Percentiles rank a stretch among this genome's conserved stretches.
These are phyloP conservation scores for Xylaria digitata DNA, from an alignment of 2,329 filamentous ascomycete species.

Conservation along the genomic window DNA sequence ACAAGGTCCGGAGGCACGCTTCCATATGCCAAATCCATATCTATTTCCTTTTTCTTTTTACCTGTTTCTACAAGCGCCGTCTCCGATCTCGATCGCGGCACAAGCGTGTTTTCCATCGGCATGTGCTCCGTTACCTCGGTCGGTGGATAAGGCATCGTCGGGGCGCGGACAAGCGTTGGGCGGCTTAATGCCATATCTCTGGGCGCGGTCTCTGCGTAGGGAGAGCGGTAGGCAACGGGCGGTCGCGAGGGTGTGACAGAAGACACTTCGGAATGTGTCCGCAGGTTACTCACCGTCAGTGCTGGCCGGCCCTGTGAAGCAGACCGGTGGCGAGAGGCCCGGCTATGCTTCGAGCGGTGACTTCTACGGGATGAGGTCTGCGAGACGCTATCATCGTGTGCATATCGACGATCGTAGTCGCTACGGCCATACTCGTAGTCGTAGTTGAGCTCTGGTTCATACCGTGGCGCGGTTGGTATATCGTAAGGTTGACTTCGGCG, in stretches of 20 bases:
- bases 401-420: slow-evolving; percentile 40
- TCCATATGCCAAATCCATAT: slow-evolving; percentile 94
- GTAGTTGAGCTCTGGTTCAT: slow-evolving; percentile 47
- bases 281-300: slow-evolving; percentile 65
- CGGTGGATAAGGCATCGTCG: slow-evolving; percentile 43
- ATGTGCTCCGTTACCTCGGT: slow-evolving; percentile 35
- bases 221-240: slow-evolving; percentile 53
- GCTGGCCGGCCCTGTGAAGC: slow-evolving; percentile 52
- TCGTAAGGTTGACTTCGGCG: slow-evolving; percentile 72
- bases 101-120: slow-evolving; percentile 32
- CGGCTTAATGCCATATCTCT: slow-evolving; percentile 58
- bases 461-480: slow-evolving; percentile 46
- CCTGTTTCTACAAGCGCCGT: slow-evolving; percentile 50
- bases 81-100: slow-evolving; percentile 56
- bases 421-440: slow-evolving; percentile 42
- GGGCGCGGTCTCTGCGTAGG: slow-evolving; percentile 59
- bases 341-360: slow-evolving; percentile 54
- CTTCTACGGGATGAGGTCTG: slow-evolving; percentile 58
- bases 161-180: slow-evolving; percentile 51
- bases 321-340: slow-evolving; percentile 50
- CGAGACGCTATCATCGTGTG: slow-evolving; percentile 52
- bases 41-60: slow-evolving; percentile 66
- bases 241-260: slow-evolving; percentile 59
- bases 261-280: slow-evolving; percentile 64
- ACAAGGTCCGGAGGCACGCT: slow-evolving; percentile 77